Evolutionary conservation across 345 rosid genomes (phyloP), one percentile per base, ranked within the genome.

Genomic region (Eucalyptus marginata): DNA sequence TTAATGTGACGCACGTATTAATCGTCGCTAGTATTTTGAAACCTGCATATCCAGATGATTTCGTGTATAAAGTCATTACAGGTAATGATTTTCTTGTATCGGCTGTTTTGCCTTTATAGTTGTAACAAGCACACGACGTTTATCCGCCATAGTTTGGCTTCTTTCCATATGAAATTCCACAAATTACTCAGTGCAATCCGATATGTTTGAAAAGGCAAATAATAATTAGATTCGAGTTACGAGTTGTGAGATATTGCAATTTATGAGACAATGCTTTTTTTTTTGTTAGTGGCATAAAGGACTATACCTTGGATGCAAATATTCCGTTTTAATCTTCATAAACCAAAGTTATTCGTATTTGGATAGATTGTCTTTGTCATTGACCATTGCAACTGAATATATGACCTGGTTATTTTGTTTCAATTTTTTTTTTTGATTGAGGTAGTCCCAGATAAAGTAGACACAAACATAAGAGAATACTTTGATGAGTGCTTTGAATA

Each of bases 401-500:
- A 3, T 86, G 43, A 50, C 25, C 58, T 86, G 64, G 87, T 47
- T 33, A 47, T 86, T 86, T 86, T 86, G 66, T 51, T 86, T 64
- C 66, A 33, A 86, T 31, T 86, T 86, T 29, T 29, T 29, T 85
- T 33, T 51, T 51, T 56, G 3, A 16, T 33, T 31, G 79, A 56
- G 88, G 71, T 87, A 87, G 97, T 96, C 88, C 86, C 88, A 83
- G 98, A 96, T 90, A 94, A 89, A 91, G 93, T 91, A 90, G 96
- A 95, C 76, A 94, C 96, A 40, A 91, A 95, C 90, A 86, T 96
- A 89, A 92, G 88, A 50, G 92, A 89, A 89, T 90, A 92, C 91
- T 96, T 96, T 71, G 94, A 94, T 87, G 97, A 95, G 88, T 94
- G 97, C 91, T 88, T 93, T 81, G 79, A 92, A 52, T 96, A 95